phyloP scores from a whole-genome alignment of 345 rosid genomes.

The Reutealis trisperma region DNA sequence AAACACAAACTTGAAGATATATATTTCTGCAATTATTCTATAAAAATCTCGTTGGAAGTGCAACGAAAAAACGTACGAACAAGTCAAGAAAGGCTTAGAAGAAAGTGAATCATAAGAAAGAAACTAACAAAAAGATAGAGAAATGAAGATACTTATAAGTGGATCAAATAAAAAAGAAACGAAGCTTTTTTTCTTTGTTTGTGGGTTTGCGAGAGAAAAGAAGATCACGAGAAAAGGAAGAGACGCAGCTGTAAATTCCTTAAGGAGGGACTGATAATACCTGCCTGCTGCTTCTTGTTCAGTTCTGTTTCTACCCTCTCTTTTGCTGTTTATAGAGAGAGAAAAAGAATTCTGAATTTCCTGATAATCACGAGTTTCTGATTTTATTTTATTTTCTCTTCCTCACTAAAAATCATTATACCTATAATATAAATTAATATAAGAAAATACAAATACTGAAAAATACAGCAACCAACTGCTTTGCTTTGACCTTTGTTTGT shows the following conservation, averaged over 20 bases:
- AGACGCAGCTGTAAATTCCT: constrained; percentile 57
- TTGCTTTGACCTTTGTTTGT: constrained; percentile 69
- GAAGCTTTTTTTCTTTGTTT: neutral
- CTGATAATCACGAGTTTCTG: constrained; percentile 51
- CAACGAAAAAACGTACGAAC: no score
- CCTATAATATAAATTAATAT: constrained; percentile 1
- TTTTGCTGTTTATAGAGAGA: constrained; percentile 18
- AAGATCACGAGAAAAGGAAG: constrained; percentile 47
- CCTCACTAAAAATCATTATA: constrained; percentile 43
- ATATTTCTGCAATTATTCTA: neutral
- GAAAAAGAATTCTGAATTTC: constrained; percentile 12
- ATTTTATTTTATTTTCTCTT: constrained; percentile 1
- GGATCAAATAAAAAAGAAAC: neutral
- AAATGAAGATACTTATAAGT: neutral
- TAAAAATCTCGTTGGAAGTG: constrained; percentile 9
- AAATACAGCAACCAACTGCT: constrained; percentile 48
- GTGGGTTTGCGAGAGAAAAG: neutral
- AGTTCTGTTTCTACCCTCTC: constrained; percentile 16
- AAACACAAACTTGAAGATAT: no score
- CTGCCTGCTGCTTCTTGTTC: constrained; percentile 28
- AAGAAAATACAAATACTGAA: neutral
- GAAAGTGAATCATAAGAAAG: neutral
- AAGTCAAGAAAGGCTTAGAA: constrained; percentile 1
- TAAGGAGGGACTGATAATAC: constrained; percentile 38
- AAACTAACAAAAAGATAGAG: neutral